Conservation (phyloP, 208 protist species). For the Trypanosoma rangeli region DNA sequence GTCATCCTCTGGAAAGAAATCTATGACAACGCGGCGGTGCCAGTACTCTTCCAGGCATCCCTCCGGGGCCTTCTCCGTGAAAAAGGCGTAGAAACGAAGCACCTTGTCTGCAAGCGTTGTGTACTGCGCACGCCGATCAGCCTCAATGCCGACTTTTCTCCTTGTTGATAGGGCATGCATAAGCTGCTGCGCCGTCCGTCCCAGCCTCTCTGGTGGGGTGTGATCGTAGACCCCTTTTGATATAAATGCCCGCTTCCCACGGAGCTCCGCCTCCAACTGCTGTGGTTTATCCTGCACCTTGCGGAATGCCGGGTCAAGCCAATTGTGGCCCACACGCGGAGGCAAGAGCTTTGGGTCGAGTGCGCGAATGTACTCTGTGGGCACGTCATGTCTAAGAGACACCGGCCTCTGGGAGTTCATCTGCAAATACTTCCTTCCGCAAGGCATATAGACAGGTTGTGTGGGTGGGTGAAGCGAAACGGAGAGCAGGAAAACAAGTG, state of each 20-base stretch:
- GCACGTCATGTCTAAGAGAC: constrained; percentile 44
- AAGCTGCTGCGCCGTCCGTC: constrained; percentile 74
- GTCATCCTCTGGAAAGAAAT: constrained; percentile 94
- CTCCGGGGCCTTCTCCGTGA: constrained; percentile 93
- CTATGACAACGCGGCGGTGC: constrained; percentile 90
- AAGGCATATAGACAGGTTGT: constrained; percentile 7
- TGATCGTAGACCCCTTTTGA: constrained; percentile 51
- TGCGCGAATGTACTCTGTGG: constrained; percentile 76
- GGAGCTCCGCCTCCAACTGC: constrained; percentile 82
- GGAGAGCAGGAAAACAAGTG: constrained; percentile 1
- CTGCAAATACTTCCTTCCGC: neutral
- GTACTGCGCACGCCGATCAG: constrained; percentile 28
- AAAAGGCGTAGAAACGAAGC: constrained; percentile 96
- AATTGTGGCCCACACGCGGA: constrained; percentile 87
- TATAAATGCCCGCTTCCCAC: constrained; percentile 63
- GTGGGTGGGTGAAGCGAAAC: neutral
- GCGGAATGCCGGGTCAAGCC: constrained; percentile 86
- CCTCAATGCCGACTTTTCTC: constrained; percentile 20
- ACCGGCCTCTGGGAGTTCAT: constrained; percentile 19
- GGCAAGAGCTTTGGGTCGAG: constrained; percentile 74
- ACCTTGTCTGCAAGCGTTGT: constrained; percentile 93
- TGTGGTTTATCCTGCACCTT: constrained; percentile 77
- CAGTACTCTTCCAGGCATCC: constrained; percentile 79
- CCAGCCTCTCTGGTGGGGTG: constrained; percentile 43
- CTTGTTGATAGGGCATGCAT: constrained; percentile 47